Conservation (phyloP, 1,284 basidiomycete species). For the Sanguinoderma infundibulare region DNA sequence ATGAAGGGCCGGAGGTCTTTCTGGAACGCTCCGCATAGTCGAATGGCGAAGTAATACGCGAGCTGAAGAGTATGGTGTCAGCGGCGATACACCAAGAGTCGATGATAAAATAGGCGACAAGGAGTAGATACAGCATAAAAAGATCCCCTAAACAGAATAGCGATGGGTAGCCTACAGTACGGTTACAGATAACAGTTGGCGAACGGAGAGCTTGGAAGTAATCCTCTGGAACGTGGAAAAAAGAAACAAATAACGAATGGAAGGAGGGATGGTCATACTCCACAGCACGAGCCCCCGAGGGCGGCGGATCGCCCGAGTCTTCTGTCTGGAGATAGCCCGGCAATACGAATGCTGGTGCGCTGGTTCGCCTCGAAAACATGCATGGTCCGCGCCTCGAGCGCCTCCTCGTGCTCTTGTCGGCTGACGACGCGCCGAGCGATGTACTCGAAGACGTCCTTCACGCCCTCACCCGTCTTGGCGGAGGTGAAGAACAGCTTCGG, state of each 20-base stretch:
- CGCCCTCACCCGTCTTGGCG: conserved; percentile 75
- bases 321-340: neutral
- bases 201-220: neutral
- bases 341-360: neutral
- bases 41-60: too few species aligned
- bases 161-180: neutral
- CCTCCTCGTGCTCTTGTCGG: too few species aligned
- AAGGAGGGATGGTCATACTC: neutral
- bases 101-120: neutral
- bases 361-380: conserved; percentile 27
- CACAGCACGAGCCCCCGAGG: neutral
- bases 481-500: conserved; percentile 74
- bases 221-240: neutral
- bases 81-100: too few species aligned
- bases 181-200: neutral
- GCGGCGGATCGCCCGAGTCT: too few species aligned
- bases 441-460: conserved; percentile 71
- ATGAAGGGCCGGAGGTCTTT: too few species aligned
- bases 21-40: too few species aligned
- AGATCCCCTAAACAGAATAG: neutral
- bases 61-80: too few species aligned
- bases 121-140: neutral
- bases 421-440: conserved; percentile 61
- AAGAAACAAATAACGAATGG: neutral
- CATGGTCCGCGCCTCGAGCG: too few species aligned